phyloP scores from a whole-genome alignment of 345 rosid genomes.

The Xanthoceras sorbifolium region DNA sequence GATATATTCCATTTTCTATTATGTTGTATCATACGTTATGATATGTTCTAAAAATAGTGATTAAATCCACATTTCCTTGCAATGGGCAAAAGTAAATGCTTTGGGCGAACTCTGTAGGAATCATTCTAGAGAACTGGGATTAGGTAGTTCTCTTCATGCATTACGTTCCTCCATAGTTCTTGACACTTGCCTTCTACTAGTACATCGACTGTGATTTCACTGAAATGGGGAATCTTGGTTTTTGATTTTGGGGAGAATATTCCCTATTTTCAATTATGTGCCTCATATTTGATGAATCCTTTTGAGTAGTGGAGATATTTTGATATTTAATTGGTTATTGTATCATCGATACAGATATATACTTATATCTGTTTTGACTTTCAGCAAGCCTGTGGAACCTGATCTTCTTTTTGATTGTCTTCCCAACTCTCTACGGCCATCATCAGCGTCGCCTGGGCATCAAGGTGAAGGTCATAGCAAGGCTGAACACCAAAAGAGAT shows the following conservation, averaged over 20 bases:
- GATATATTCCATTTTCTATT: neutral
- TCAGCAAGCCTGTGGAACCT: conserved; percentile 95
- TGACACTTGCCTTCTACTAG: neutral
- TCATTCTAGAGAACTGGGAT: neutral
- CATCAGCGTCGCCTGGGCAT: conserved; percentile 46
- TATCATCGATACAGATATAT: neutral
- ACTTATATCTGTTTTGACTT: conserved; percentile 20
- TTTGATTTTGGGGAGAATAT: neutral
- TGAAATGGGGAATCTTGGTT: neutral
- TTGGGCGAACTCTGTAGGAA: neutral
- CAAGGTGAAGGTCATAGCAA: conserved; percentile 43
- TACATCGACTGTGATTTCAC: neutral
- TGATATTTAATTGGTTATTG: neutral
- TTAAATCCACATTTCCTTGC: neutral
- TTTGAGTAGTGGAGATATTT: neutral
- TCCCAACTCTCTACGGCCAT: conserved; percentile 74
- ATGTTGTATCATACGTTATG: neutral
- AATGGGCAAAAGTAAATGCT: neutral
- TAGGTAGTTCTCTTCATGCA: neutral
- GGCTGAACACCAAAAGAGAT: conserved; percentile 56
- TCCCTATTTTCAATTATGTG: neutral
- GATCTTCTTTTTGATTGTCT: conserved; percentile 84
- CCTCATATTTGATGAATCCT: neutral
- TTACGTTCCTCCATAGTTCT: neutral
- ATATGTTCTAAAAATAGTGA: neutral